Base-by-base conservation (phyloP, 176 grass and related monocot species). In the Chrysopogon serrulatus region DNA sequence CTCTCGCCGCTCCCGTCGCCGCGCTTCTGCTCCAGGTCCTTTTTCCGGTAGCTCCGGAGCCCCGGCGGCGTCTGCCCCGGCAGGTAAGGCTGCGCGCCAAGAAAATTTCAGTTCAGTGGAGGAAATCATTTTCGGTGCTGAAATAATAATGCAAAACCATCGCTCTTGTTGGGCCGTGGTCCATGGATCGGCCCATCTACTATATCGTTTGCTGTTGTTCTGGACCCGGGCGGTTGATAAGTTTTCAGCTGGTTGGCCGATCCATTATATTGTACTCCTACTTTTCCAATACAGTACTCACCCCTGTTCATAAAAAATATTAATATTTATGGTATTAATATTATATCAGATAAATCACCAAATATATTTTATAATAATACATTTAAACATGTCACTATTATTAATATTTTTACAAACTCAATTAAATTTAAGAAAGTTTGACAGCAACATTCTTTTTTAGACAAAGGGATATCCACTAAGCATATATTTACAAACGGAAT, bases 1-100 rank as follows among this genome's bases (percentile, higher is more conserved):
- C 95, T 48, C 85, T 91, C 35, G 6, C 90, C 95, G 5, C 34
- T 6, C 21, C 86, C 88, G 11, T 93, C 33, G 60, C 92, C 92
- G 32, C 92, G 83, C 78, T 92, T 84, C 63, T 73, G 13, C 61
- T 84, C 61, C 0, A 98, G 88, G 78, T 91, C 95, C 3, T 40
- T 40, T 13, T 76, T 77, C 73, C 95, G 88, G 64, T 91, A 83
- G 43, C 81, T 69, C 28, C 11, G 23, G n/a, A 98, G 83, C 5
- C 95, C 95, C 0, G 68, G 1, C 9, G 95, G 95, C 5, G 95
- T 98, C 69, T 93, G 90, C 47, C 68, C 79, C 8, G 92, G 88
- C 73, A 98, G 81, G 66, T 88, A 98, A 12, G 92, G 71, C 95
- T 98, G 83, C 77, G 35, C 16, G 13, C 34, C 44, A 19, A 73